Base-by-base conservation (phyloP, 129 eudicot genomes). In the Helianthus annuus region DNA sequence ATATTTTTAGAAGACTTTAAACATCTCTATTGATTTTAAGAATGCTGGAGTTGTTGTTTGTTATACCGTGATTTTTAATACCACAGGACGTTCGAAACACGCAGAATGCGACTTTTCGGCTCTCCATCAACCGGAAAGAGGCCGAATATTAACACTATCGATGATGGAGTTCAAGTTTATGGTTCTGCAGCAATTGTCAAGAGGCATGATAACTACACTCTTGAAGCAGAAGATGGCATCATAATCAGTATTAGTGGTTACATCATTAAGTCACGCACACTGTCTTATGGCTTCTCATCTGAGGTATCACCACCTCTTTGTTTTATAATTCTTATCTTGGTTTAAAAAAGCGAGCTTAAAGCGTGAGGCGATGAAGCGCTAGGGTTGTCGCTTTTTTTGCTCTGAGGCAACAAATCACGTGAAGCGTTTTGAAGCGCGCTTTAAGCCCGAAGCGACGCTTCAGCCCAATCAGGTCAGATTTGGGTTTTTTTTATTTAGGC, bases 201-300 rank as follows among this genome's bases (percentile, higher is more conserved):
- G 66, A 68, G 82, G 75, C 72, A 66, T 27, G 84, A 81, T 56
- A 12, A 48, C 13, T 74, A 66, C 78, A 87, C 89, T 68, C 76
- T 90, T 76, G 86, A 81, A 73, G 80, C 89, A 17, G 80, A 34
- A 7, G 87, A 90, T 79, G 89, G 91, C 69, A 65, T 83, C 69
- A 81, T 74, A 48, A 66, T 90, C 65, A 68, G 66, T 11, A 51
- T 91, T 76, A 24, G 45, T 68, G 91, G 95, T 46, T 22, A 19
- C 71, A 77, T 91, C 45, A 80, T 85, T 74, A 80, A 68, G 72
- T 52, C 78, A 17, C 84, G 70, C 64, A 75, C 95, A 34, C 75
- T 82, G 46, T 72, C 81, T 71, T 66, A 80, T 40, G 97, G 97
- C 61, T 83, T 91, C 76, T 59, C 91, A 24, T 58, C 48, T 6